Base-by-base conservation (phyloP, 805 yeast species). In the Cyberlindnera galapagoensis region DNA sequence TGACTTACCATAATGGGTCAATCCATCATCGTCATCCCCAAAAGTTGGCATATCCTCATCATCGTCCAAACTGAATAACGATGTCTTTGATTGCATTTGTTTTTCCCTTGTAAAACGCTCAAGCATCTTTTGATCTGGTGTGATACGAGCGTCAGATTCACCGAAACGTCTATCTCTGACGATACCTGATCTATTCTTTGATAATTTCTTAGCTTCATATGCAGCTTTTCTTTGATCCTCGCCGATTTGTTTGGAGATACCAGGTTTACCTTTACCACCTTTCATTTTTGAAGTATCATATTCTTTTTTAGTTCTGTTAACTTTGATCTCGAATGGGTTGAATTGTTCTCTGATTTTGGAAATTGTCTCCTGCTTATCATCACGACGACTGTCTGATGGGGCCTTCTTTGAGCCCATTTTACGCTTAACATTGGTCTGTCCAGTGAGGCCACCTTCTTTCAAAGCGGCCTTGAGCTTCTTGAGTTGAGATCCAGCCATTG, bases 51-150 rank as follows among this genome's bases (percentile, higher is more conserved):
- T 18, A 28, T 56, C 63, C 18, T 63, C 75, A 29, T 49, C 59
- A 30, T 52, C 54, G 18, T 84, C 90, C 31, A 88, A 71, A 51
- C 83, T 80, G 48, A 75, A 90, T 40, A 83, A 50, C 19, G 76
- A 72, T 25, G 67, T 62, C 44, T 69, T 77, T 15, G 70, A 62
- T 38, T 71, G 70, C 12, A 69, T 49, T 55, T 86, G 94, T 53
- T 83, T 71, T 62, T 90, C 97, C 35, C 80, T 75, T 4, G 96
- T 84, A 63, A 86, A 92, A 63, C 98, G 77, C 52, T 82, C 95
- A 60, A 92, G 71, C 95, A 87, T 87, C 57, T 82, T 85, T 46
- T 92, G 96, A 57, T 92, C 97, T 9, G 77, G 77, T n/a, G 80
- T 72, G 65, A 92, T 51, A 29, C 65, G 57, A 7, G 65, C 56